A percentile compares a stretch with the other conserved stretches of the same genome.
These are phyloP conservation scores for Entonaema liquescens DNA, from an alignment of 495 filamentous ascomycete genomes.

Conservation along the genomic window DNA sequence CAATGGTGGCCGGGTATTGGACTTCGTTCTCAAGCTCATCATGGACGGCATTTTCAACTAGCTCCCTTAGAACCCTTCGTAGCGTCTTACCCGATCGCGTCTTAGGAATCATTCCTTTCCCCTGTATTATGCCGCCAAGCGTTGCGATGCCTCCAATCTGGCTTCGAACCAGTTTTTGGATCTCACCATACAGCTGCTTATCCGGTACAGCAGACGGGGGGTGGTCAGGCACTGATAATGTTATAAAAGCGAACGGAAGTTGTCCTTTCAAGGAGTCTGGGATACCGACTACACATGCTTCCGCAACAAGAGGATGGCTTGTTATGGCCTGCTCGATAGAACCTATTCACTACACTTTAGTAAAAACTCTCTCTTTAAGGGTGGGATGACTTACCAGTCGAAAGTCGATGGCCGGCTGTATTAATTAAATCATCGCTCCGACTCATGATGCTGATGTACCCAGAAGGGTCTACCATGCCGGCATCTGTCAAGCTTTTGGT, in stretches of 20 bases:
- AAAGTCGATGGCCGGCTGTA: slow-evolving; percentile 91
- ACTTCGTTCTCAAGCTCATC: slow-evolving; percentile 61
- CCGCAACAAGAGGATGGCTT: slow-evolving; percentile 76
- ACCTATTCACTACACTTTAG: slow-evolving; percentile 52
- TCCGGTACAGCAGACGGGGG: slow-evolving; percentile 57
- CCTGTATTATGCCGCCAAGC: slow-evolving; percentile 83
- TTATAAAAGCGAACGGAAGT: slow-evolving; percentile 88
- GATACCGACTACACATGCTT: slow-evolving; percentile 85
- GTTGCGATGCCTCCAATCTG: slow-evolving; percentile 90
- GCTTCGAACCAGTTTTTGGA: slow-evolving; percentile 74
- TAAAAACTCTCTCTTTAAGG: background rate
- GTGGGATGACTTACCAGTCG: slow-evolving; percentile 69
- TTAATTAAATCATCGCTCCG: slow-evolving; percentile 94
- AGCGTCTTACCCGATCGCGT: slow-evolving; percentile 89
- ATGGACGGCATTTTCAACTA: slow-evolving; percentile 73
- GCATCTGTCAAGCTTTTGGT: slow-evolving; percentile 63
- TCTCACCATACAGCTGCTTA: slow-evolving; percentile 56
- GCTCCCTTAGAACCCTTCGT: slow-evolving; percentile 78
- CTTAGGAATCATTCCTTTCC: slow-evolving; percentile 90
- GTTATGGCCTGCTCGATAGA: slow-evolving; percentile 91
- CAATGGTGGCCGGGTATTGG: slow-evolving; percentile 62
- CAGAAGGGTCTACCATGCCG: slow-evolving; percentile 81
- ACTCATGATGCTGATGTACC: slow-evolving; percentile 87
- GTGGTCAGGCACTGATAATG: slow-evolving; percentile 59
- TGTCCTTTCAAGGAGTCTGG: slow-evolving; percentile 89